Conservation (phyloP, 2,329 filamentous ascomycete species). For the Botrytis medusae region DNA sequence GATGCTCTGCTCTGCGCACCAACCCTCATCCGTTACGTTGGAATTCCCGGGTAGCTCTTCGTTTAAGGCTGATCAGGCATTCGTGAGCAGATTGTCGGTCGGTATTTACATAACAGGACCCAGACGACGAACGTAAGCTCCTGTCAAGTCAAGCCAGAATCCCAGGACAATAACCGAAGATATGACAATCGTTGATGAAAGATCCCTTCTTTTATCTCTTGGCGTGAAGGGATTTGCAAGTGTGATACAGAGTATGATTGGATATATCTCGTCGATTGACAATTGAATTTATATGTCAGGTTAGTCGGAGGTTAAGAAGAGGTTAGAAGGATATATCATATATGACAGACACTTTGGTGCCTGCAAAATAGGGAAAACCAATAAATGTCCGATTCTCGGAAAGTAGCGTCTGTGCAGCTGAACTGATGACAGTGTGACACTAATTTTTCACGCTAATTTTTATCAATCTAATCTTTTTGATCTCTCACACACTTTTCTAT, state of each 20-base stretch:
- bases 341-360: not conserved
- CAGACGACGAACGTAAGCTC: conserved; percentile 3
- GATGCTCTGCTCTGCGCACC: not conserved
- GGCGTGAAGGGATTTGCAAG: not conserved
- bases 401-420: not conserved
- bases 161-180: not conserved
- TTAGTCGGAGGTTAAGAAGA: not conserved
- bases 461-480: conserved; percentile 25
- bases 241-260: not conserved
- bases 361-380: not conserved
- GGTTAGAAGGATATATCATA: not conserved
- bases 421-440: conserved; percentile 15
- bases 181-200: not conserved
- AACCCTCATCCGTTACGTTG: not conserved
- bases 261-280: not conserved
- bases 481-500: conserved; percentile 6
- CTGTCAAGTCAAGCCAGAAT: not conserved
- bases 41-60: not conserved
- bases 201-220: conserved; percentile 5
- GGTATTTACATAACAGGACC: conserved; percentile 12
- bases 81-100: conserved; percentile 7
- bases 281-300: not conserved
- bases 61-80: conserved; percentile 9
- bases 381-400: conserved; percentile 19
- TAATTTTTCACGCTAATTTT: conserved; percentile 21